Conservation (phyloP, 2,329 filamentous ascomycete species). For the Botryotinia convoluta region DNA sequence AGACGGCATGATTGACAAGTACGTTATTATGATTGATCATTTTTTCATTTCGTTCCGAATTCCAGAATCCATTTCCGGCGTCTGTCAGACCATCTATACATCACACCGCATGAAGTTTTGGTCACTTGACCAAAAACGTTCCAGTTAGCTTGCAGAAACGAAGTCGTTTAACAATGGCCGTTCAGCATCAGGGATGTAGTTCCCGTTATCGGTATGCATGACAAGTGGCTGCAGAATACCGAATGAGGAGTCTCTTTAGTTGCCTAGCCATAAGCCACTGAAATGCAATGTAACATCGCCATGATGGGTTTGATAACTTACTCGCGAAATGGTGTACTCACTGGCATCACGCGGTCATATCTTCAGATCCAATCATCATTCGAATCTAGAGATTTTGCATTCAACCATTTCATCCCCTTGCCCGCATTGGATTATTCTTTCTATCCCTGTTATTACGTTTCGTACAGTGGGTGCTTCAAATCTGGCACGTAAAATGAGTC, state of each 20-base stretch:
- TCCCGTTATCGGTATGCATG: slow-evolving; percentile 35
- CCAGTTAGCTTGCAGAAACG: slow-evolving; percentile 36
- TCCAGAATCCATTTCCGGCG: slow-evolving; percentile 12
- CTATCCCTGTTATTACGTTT: slow-evolving; percentile 30
- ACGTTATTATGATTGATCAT: slow-evolving; percentile 38
- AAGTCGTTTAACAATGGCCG: slow-evolving; percentile 27
- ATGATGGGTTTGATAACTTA: slow-evolving; percentile 12
- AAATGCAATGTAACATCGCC: slow-evolving; percentile 28
- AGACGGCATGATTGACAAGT: slow-evolving; percentile 86
- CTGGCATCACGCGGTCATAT: slow-evolving; percentile 25
- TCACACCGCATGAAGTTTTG: slow-evolving; percentile 23
- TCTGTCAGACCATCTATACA: slow-evolving; percentile 21
- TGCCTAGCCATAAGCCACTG: slow-evolving; percentile 18
- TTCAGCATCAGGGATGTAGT: slow-evolving; percentile 18
- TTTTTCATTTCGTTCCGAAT: slow-evolving; percentile 14
- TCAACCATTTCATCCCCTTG: background rate
- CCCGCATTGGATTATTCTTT: slow-evolving; percentile 10
- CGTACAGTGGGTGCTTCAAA: slow-evolving; percentile 20
- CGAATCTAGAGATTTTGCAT: slow-evolving; percentile 5
- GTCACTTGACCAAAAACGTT: slow-evolving; percentile 50
- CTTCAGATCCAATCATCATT: slow-evolving; percentile 26
- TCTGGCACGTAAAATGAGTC: slow-evolving; percentile 24
- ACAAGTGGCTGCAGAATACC: slow-evolving; percentile 30
- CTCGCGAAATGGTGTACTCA: slow-evolving; percentile 5
- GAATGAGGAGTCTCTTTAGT: slow-evolving; percentile 20